These are phyloP conservation scores for Calonectria pteridis DNA, from an alignment of 2,329 filamentous ascomycete genomes.

Conservation along the genomic window DNA sequence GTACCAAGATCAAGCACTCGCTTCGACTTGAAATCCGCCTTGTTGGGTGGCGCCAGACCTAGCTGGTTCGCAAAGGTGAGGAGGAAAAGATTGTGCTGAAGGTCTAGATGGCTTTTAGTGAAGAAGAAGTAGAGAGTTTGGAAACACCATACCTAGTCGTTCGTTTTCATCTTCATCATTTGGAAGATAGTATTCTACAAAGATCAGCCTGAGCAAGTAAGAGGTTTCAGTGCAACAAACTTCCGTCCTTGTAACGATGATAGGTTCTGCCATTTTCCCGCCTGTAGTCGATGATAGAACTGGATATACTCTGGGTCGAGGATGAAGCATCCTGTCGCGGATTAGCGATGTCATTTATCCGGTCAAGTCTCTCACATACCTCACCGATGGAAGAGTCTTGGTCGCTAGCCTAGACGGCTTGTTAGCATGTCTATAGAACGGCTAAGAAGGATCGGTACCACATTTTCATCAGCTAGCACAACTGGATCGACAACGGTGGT, in stretches of 20 bases:
- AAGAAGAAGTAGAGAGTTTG: background rate
- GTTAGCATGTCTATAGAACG: background rate
- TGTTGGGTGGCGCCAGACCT: slow-evolving; percentile 9
- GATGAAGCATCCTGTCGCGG: slow-evolving; percentile 1
- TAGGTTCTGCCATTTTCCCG: slow-evolving; percentile 22
- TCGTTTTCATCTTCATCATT: slow-evolving; percentile 19
- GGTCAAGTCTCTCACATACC: background rate
- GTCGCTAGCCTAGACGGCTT: background rate
- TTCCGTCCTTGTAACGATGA: slow-evolving; percentile 22
- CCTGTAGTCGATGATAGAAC: slow-evolving; percentile 20
- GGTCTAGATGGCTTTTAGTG: background rate
- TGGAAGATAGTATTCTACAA: slow-evolving; percentile 12
- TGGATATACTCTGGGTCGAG: slow-evolving; percentile 10
- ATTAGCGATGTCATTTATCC: background rate
- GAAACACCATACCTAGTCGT: background rate
- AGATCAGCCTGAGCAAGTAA: background rate
- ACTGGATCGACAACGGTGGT: background rate
- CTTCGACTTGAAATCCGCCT: background rate
- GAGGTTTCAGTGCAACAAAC: background rate
- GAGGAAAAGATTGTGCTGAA: slow-evolving; percentile 18
- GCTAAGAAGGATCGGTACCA: no score
- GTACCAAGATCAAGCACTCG: slow-evolving; percentile 16
- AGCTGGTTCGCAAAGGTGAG: slow-evolving; percentile 17
- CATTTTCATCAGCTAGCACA: background rate
- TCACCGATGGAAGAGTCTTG: slow-evolving; percentile 3